Evolutionary conservation across 495 filamentous ascomycete genomes (phyloP), one percentile per base, ranked within the genome.

Genomic region (Aspergillus steynii): DNA sequence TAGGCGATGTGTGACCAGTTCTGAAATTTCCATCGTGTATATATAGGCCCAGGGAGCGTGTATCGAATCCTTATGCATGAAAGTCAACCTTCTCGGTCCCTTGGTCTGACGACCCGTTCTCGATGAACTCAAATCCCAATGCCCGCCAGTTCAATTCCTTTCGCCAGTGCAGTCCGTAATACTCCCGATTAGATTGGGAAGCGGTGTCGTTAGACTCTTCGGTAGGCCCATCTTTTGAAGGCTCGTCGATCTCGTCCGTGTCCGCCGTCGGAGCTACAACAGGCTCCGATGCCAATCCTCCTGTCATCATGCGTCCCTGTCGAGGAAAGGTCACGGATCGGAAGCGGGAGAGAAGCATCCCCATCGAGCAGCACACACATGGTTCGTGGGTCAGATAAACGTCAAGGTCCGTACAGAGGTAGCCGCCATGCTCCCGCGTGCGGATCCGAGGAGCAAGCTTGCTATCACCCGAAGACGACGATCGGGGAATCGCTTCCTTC

Each of bases 341-440:
- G 80, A 98, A 95, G 29, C 95, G 85, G 0, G 92, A 97, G 61
- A 98, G 92, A 25, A 98, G 79, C 42, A 97, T 84, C 2, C 92
- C 96, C 94, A 98, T 98, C 8, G 88, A 90, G 75, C 95, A 99
- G 86, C 96, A 96, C 32, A 95, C 80, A 65, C 95, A 99, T 3
- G 95, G 95, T 73, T 99, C 95, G 69, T 97, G 93, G 1, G 92
- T 94, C 34, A 94, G 73, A 72, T 96, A 97, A 32, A 99, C 82
- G 65, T 97, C 92, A 2, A 98, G 83, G 53, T 90, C 89, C 56
- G 93, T 88, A 73, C 94, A 98, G 34, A 99, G 86, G 73, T 99
- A 99, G n/a, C 94, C 94, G 62, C 89, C 87, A n/a, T 78, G 70
- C 45, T 61, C 68, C 51, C 70, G 84, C 29, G 72, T 74, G 71